Base-by-base conservation (phyloP, 2,329 filamentous ascomycete species). In the Colletotrichum falcatum region DNA sequence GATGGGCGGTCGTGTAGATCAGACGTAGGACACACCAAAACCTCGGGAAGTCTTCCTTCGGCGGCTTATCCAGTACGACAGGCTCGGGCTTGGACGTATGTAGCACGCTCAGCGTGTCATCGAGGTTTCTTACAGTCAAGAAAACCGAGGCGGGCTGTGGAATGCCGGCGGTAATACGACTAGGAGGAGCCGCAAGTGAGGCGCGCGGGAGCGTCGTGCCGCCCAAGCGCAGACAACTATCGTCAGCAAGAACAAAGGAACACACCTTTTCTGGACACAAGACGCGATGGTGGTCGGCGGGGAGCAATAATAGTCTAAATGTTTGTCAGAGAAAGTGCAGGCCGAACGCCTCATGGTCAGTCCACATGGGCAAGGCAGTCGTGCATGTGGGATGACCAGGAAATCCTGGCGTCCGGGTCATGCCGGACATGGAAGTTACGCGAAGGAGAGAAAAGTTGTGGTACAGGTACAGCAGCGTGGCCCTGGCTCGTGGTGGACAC, bases 311-410 rank as follows among this genome's bases (percentile, higher is more conserved):
- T 23, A 55, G 26, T 49, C 5, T 5, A n/a, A 35, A 26, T 53
- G 23, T 54, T 39, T 18, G 33, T 49, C 49, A 56, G 48, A 60
- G 39, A 16, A 16, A 23, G 26, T 28, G 28, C 33, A 48, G 35
- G 58, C 9, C 18, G 37, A 44, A 39, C 48, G 30, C 48, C 64
- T 39, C 55, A 28, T 35, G n/a, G 26, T 61, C 62, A 51, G 62
- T 44, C 62, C 54, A 61, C 54, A 48, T 44, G 49, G 30, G 28
- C 12, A 59, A 61, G 30, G 30, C 26, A 66, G 20, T 53, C 23
- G 51, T 33, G 48, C 37, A 54, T 23, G 54, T 70, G 56, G 67
- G 28, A 67, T 61, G 42, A 62, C 58, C 58, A 44, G 61, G 51
- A 54, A 54, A 58, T 26, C 26, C 58, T 30, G 51, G 35, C 23